A percentile compares a stretch with the other conserved stretches of the same genome.
These are phyloP conservation scores for Talaromyces sp. DNA, from an alignment of 2,329 filamentous ascomycete genomes.

Conservation along the genomic window DNA sequence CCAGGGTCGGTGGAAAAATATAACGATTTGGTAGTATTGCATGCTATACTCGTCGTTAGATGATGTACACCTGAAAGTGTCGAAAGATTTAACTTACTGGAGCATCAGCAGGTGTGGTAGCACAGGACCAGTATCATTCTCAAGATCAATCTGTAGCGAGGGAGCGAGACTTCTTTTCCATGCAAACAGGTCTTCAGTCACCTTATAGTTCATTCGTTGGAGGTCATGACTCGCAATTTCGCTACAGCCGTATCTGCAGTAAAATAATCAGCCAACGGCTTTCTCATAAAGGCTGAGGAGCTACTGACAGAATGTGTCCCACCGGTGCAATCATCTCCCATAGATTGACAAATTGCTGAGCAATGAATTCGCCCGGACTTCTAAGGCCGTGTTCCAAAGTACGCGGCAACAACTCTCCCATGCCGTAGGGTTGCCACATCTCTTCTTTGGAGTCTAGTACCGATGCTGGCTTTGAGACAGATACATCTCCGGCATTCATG, in stretches of 20 bases:
- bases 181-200: conserved; percentile 35
- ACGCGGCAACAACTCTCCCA: conserved; percentile 18
- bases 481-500: conserved; percentile 38
- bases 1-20: conserved; percentile 43
- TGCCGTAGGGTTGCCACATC: conserved; percentile 31
- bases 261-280: conserved; percentile 1
- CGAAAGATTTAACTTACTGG: conserved; percentile 31
- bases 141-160: conserved; percentile 32
- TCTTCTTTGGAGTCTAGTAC: conserved; percentile 24
- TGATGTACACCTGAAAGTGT: not conserved
- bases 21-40: conserved; percentile 43
- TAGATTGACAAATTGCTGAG: conserved; percentile 35
- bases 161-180: conserved; percentile 40
- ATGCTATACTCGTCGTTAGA: conserved; percentile 24
- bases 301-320: conserved; percentile 37
- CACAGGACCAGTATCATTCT: conserved; percentile 29
- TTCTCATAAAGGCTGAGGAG: not conserved
- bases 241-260: conserved; percentile 32
- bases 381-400: conserved; percentile 20
- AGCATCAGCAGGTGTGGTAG: conserved; percentile 40
- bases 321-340: conserved; percentile 43
- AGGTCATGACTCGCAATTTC: conserved; percentile 36
- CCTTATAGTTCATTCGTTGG: conserved; percentile 31
- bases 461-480: conserved; percentile 35
- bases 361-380: conserved; percentile 32